phyloP scores from a whole-genome alignment of 441 rosid species.

The Lepidium campestre region DNA sequence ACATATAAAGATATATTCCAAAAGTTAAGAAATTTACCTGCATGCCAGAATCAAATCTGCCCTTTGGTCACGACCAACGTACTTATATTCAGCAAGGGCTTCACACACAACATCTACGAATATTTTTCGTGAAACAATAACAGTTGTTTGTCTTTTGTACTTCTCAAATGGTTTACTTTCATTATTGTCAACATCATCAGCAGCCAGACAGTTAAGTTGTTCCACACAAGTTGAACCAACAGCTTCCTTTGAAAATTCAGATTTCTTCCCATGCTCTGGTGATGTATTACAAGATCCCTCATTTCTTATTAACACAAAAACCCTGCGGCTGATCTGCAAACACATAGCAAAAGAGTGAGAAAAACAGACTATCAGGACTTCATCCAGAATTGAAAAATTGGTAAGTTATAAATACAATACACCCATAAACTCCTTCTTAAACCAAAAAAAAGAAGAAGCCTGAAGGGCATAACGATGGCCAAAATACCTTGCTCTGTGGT shows the following conservation, averaged over 20 bases:
- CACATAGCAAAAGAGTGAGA: background rate
- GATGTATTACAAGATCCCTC: slow-evolving; percentile 42
- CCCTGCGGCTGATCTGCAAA: slow-evolving; percentile 79
- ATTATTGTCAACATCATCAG: slow-evolving; percentile 34
- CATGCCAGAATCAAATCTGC: slow-evolving; percentile 92
- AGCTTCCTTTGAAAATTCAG: slow-evolving; percentile 31
- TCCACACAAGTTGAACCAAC: slow-evolving; percentile 23
- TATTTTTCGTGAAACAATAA: slow-evolving; percentile 59
- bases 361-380: background rate
- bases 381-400: background rate
- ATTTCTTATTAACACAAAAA: slow-evolving; percentile 62
- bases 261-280: slow-evolving; percentile 37
- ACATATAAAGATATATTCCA: background rate
- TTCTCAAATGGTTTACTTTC: slow-evolving; percentile 67
- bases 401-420: background rate
- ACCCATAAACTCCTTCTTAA: too few relatives aligned
- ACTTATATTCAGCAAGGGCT: slow-evolving; percentile 82
- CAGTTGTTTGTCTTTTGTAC: slow-evolving; percentile 87
- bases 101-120: slow-evolving; percentile 79
- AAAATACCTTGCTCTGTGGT: background rate
- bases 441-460: too few relatives aligned
- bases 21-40: slow-evolving; percentile 48
- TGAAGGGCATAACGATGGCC: background rate
- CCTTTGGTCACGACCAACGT: slow-evolving; percentile 89
- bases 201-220: slow-evolving; percentile 4